Evolutionary conservation across 202 grass and related monocot genomes (phyloP).

Genomic region (Sporobolus alterniflorus): DNA sequence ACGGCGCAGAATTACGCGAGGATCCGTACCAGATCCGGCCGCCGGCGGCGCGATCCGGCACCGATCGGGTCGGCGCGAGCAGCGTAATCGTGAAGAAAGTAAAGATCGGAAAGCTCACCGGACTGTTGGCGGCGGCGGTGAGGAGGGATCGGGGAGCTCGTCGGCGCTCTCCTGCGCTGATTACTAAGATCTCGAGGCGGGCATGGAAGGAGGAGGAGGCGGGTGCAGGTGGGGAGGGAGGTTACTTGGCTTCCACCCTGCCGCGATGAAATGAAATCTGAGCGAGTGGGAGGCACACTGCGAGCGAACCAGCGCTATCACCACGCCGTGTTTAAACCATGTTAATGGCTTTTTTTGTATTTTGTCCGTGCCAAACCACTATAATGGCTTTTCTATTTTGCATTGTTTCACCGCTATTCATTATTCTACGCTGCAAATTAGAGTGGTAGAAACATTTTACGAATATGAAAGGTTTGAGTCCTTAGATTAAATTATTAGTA

Average conservation of each 20-base stretch:
- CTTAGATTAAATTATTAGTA: no score
- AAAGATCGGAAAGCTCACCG: constrained; percentile 10
- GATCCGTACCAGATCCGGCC: constrained; percentile 25
- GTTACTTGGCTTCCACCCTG: constrained; percentile 21
- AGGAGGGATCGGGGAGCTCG: constrained; percentile 9
- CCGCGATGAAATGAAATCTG: constrained; percentile 13
- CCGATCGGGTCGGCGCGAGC: neutral
- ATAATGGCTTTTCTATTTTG: no score
- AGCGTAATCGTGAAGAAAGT: neutral
- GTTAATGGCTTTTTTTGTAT: neutral
- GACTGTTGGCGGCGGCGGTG: neutral
- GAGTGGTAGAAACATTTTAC: no score
- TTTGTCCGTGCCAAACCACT: no score
- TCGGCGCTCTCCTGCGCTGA: constrained; percentile 4
- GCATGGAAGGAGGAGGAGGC: neutral
- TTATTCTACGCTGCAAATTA: neutral
- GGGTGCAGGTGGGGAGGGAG: neutral
- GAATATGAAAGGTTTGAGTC: no score
- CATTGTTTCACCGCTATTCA: neutral
- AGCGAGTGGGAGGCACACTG: neutral
- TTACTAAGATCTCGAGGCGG: constrained; percentile 24
- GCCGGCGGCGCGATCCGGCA: neutral
- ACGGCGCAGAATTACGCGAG: neutral
- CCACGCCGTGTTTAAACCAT: neutral
- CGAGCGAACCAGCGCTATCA: neutral